phyloP scores from a whole-genome alignment of 164 flowering plant genomes.

The Nelumbo lutea region DNA sequence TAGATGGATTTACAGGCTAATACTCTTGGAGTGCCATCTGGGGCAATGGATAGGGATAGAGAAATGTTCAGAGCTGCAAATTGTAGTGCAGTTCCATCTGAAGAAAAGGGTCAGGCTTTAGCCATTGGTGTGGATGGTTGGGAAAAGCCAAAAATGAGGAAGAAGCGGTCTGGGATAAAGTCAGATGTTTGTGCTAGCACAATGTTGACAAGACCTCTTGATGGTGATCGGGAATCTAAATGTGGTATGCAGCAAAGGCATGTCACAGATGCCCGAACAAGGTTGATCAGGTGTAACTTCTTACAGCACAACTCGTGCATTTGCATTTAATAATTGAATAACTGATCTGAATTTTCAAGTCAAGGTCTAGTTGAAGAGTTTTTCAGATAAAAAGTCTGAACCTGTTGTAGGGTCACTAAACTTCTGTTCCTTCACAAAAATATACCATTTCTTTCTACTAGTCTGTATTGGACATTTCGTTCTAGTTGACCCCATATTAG shows the following conservation, averaged over 20 bases:
- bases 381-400: no score
- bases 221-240: conserved; percentile 51
- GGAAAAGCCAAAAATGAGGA: conserved; percentile 89
- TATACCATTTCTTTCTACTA: no score
- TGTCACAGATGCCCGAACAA: conserved; percentile 41
- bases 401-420: no score
- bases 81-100: conserved; percentile 37
- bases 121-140: conserved; percentile 61
- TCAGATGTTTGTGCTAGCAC: conserved; percentile 44
- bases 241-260: conserved; percentile 49
- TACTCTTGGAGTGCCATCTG: conserved; percentile 49
- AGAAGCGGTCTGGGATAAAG: conserved; percentile 76
- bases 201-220: conserved; percentile 30
- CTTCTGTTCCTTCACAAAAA: no score
- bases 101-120: conserved; percentile 48
- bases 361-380: no score
- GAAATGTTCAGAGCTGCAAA: conserved; percentile 48
- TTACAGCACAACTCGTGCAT: neutral
- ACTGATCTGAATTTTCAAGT: neutral
- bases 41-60: conserved; percentile 50
- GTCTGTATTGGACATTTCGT: no score
- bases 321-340: neutral
- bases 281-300: conserved; percentile 48
- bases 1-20: conserved; percentile 56
- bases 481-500: no score